Conservation (phyloP, 257 asterid genomes). For the Nicotiana otophora region DNA sequence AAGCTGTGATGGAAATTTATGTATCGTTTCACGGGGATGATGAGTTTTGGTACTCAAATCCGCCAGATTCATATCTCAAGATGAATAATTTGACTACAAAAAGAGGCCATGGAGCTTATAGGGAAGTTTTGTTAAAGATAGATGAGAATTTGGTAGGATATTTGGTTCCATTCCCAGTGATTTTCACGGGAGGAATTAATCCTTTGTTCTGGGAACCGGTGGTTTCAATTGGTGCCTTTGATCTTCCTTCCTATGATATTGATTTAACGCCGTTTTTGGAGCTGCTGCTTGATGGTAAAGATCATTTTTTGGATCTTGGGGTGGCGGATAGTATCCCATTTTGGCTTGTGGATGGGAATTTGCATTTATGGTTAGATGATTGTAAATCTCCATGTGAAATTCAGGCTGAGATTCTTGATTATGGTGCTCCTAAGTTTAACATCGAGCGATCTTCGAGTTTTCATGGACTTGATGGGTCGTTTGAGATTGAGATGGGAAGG, state of each 20-base stretch:
- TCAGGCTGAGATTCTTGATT: slow-evolving; percentile 39
- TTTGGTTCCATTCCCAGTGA: slow-evolving; percentile 72
- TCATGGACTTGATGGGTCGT: slow-evolving; percentile 45
- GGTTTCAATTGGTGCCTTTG: slow-evolving; percentile 80
- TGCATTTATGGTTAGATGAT: slow-evolving; percentile 79
- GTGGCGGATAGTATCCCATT: slow-evolving; percentile 57
- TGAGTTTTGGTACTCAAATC: slow-evolving; percentile 90
- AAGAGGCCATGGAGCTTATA: slow-evolving; percentile 66
- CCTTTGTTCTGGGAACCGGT: slow-evolving; percentile 89
- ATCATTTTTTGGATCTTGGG: slow-evolving; percentile 43
- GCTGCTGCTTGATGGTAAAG: slow-evolving; percentile 46
- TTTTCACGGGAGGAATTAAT: slow-evolving; percentile 71
- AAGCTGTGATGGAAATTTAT: slow-evolving; percentile 72
- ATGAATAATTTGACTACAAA: slow-evolving; percentile 29
- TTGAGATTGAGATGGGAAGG: slow-evolving; percentile 43
- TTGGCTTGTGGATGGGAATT: slow-evolving; percentile 80
- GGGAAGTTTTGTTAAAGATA: slow-evolving; percentile 60
- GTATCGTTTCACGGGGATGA: slow-evolving; percentile 74
- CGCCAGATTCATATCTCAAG: slow-evolving; percentile 62
- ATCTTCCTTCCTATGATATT: slow-evolving; percentile 71
- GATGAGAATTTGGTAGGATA: slow-evolving; percentile 62
- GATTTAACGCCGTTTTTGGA: slow-evolving; percentile 69
- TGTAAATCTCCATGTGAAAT: slow-evolving; percentile 24
- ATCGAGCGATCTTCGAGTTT: slow-evolving; percentile 31
- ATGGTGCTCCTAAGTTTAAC: slow-evolving; percentile 24